Evolutionary conservation across 495 filamentous ascomycete species (phyloP), one percentile per base, ranked within the genome.

Genomic region (Aspergillus incahuasiensis): DNA sequence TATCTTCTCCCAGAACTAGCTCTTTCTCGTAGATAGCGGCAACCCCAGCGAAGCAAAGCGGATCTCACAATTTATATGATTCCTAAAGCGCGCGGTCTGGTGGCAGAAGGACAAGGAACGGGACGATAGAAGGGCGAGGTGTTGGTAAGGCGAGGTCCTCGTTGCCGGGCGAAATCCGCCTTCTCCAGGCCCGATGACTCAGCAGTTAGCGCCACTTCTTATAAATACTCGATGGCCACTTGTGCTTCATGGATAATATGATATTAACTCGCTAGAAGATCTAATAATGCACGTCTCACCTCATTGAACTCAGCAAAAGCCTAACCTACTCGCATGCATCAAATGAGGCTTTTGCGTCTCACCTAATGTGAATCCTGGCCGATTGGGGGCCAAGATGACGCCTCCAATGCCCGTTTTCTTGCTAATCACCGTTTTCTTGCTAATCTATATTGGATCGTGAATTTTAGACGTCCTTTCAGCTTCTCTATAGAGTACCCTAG

Each of bases 151-250:
- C 71, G 71, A 68, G 71, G 72, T 76, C 57, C 59, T 47, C 55
- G 38, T 55, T 64, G 63, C 57, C 63, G 71, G 73, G 74, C 66
- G 73, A 76, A 74, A 72, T 74, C 66, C 56, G 62, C 66, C 65
- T 60, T 57, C 63, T 62, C 62, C 56, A 55, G 51, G 42, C 51
- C n/a, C 32, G 71, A 62, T 77, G 68, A 77, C 71, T 77, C 68
- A 77, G 62, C 62, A 39, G 42, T 41, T 57, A 55, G 52, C 61
- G 57, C 54, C 43, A 52, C 44, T 35, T 41, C 39, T 48, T 46
- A 40, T 42, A 50, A 52, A 52, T 52, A 42, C 46, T 51, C 34
- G 34, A 50, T n/a, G n/a, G n/a, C n/a, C n/a, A n/a, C n/a, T n/a
- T n/a, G n/a, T n/a, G n/a, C n/a, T n/a, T n/a, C n/a, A n/a, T n/a